Conservation (phyloP, 805 yeast genomes). For the Yarrowia sp. region DNA sequence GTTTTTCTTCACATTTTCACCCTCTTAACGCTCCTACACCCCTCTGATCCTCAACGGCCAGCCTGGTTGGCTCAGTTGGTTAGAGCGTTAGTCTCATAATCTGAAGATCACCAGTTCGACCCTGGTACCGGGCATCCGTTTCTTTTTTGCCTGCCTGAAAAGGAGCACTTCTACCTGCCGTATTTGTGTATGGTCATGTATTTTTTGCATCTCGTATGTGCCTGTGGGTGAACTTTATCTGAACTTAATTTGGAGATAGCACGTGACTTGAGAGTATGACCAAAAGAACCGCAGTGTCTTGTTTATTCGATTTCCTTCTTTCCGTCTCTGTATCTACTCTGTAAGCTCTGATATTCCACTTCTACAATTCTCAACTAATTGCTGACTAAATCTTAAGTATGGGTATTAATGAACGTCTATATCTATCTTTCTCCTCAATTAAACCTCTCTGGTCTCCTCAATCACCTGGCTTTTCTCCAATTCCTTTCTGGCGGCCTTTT, state of each 20-base stretch:
- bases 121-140: neutral
- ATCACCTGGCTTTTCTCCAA: constrained; percentile 4
- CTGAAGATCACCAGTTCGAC: neutral
- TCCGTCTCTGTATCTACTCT: no score
- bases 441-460: neutral
- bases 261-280: no score
- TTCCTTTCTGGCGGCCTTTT: neutral
- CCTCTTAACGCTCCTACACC: neutral
- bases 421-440: neutral
- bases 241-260: no score
- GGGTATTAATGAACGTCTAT: no score
- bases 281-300: no score
- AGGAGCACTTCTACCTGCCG: neutral
- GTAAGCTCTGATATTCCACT: no score
- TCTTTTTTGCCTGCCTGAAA: neutral
- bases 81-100: neutral
- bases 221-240: neutral
- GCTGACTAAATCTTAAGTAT: no score
- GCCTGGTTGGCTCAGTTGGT: neutral
- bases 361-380: no score
- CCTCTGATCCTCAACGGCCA: neutral
- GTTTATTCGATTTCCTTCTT: no score
- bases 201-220: neutral
- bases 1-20: neutral
- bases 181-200: neutral